phyloP scores from a whole-genome alignment of 768 basidiomycete genomes.

The Trametes coccinea region DNA sequence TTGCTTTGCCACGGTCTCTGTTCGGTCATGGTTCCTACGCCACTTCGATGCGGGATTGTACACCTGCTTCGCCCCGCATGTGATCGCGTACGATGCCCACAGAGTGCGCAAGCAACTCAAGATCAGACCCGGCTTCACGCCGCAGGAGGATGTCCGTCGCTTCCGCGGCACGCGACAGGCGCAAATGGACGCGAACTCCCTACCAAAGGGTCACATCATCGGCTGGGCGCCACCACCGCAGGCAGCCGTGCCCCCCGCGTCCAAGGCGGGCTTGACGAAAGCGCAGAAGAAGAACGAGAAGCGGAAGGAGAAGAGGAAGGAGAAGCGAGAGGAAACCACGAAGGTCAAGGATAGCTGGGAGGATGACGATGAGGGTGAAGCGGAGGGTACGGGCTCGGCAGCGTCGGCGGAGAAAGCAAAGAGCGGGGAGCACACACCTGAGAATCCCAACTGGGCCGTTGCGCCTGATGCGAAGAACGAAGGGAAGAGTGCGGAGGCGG shows the following conservation, averaged over 20 bases:
- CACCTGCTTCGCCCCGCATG: neutral
- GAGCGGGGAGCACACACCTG: conserved; percentile 30
- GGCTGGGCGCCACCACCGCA: conserved; percentile 71
- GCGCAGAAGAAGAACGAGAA: conserved; percentile 80
- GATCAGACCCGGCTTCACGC: conserved; percentile 91
- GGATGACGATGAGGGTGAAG: conserved; percentile 52
- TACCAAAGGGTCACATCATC: conserved; percentile 80
- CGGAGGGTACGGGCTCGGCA: conserved; percentile 13
- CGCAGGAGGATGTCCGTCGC: conserved; percentile 89
- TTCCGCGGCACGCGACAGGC: conserved; percentile 80
- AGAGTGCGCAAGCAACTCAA: conserved; percentile 87
- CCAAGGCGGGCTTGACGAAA: conserved; percentile 40
- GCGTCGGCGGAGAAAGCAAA: neutral
- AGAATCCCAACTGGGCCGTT: conserved; percentile 26
- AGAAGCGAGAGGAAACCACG: conserved; percentile 51
- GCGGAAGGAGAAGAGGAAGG: conserved; percentile 64
- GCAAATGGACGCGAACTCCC: conserved; percentile 60
- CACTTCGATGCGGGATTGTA: neutral
- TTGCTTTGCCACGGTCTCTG: neutral
- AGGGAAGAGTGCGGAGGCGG: conserved; percentile 30
- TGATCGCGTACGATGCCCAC: neutral
- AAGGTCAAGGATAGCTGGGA: conserved; percentile 79
- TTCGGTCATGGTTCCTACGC: neutral
- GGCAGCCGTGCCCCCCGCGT: conserved; percentile 34
- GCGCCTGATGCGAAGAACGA: conserved; percentile 22